A percentile compares a stretch with the other conserved stretches of the same genome.
Conservation (phyloP, 2,329 filamentous ascomycete genomes). For the Hypoxylon sp. region DNA sequence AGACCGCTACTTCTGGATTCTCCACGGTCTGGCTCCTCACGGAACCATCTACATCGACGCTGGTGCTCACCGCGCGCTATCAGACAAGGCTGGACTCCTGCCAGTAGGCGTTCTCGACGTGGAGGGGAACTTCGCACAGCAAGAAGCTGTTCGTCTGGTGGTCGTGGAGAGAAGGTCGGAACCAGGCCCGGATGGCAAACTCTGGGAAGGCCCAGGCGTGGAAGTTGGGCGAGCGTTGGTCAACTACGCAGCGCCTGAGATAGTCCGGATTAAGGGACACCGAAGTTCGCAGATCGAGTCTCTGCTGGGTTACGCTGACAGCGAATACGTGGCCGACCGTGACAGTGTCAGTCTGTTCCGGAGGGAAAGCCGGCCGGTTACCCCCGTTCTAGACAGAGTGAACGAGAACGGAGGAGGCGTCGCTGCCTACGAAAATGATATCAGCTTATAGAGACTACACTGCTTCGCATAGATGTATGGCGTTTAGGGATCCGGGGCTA, state of each 20-base stretch:
- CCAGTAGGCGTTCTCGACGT: slow-evolving; percentile 93
- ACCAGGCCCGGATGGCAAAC: slow-evolving; percentile 54
- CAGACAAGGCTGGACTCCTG: slow-evolving; percentile 86
- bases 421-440: slow-evolving; percentile 42
- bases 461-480: slow-evolving; percentile 20
- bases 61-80: slow-evolving; percentile 85
- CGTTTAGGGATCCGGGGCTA: slow-evolving; percentile 18
- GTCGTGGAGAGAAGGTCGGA: slow-evolving; percentile 73
- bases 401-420: slow-evolving; percentile 38
- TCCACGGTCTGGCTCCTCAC: slow-evolving; percentile 90
- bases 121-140: slow-evolving; percentile 88
- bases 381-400: slow-evolving; percentile 54
- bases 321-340: slow-evolving; percentile 89
- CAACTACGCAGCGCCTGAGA: slow-evolving; percentile 91
- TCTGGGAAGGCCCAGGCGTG: slow-evolving; percentile 64
- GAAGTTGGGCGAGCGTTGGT: slow-evolving; percentile 92
- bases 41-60: slow-evolving; percentile 92
- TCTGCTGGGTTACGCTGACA: slow-evolving; percentile 90
- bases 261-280: slow-evolving; percentile 84
- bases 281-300: slow-evolving; percentile 84
- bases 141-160: slow-evolving; percentile 89
- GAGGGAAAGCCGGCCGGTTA: slow-evolving; percentile 65
- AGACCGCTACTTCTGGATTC: slow-evolving; percentile 96
- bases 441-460: slow-evolving; percentile 15
- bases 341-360: slow-evolving; percentile 86